Percentiles rank a stretch among this genome's conserved stretches.
Evolutionary conservation across 768 basidiomycete genomes (phyloP).

Genomic region (Suillus paluster): DNA sequence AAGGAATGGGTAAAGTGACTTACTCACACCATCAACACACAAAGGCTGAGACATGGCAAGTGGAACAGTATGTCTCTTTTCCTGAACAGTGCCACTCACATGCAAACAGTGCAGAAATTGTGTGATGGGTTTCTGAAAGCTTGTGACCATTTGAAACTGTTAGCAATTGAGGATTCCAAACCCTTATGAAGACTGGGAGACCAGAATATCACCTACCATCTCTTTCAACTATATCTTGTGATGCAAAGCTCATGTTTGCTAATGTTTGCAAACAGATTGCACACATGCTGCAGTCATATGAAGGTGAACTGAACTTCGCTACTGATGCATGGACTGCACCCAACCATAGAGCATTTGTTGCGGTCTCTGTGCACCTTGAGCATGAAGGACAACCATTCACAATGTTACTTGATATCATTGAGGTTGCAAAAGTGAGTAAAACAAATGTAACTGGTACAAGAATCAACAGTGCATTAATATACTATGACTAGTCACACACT

Average conservation of each 20-base stretch:
- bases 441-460: background rate
- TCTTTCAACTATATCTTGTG: too few species aligned
- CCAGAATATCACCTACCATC: too few species aligned
- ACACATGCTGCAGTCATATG: slow-evolving; percentile 25
- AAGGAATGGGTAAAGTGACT: too few species aligned
- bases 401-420: slow-evolving; percentile 13
- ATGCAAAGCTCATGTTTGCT: slow-evolving; percentile 3
- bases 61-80: too few species aligned
- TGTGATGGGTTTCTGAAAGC: too few species aligned
- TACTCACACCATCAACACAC: too few species aligned
- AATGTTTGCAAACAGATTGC: slow-evolving; percentile 17
- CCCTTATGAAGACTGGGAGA: too few species aligned
- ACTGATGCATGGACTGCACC: slow-evolving; percentile 41
- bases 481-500: slow-evolving; percentile 28
- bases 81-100: too few species aligned
- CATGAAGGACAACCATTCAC: slow-evolving; percentile 22
- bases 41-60: too few species aligned
- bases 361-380: slow-evolving; percentile 30
- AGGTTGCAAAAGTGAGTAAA: slow-evolving; percentile 21
- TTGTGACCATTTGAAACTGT: too few species aligned
- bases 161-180: too few species aligned
- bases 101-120: too few species aligned
- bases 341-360: slow-evolving; percentile 37
- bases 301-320: slow-evolving; percentile 32
- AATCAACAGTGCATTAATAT: background rate